Evolutionary conservation across 441 rosid species (phyloP).

Genomic region (Daphne laureola): DNA sequence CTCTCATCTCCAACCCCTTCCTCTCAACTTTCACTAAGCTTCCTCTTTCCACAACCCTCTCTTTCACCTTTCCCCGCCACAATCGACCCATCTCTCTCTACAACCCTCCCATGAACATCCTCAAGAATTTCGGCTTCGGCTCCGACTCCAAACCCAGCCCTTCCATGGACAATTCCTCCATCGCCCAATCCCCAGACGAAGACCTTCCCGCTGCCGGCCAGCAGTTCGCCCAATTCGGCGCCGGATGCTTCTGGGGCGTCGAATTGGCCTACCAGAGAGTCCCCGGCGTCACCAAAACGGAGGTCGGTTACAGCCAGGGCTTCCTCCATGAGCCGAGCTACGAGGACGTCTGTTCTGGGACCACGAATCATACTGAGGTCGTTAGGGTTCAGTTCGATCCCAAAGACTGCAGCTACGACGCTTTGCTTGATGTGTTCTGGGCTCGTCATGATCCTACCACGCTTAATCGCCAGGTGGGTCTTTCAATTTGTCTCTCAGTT

Average conservation of each 20-base stretch:
- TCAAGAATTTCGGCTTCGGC: slow-evolving; percentile 68
- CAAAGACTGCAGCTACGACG: slow-evolving; percentile 43
- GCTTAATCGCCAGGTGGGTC: slow-evolving; percentile 67
- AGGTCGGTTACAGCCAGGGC: slow-evolving; percentile 71
- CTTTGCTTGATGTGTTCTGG: slow-evolving; percentile 69
- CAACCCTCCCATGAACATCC: slow-evolving; percentile 59
- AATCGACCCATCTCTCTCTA: slow-evolving; percentile 16
- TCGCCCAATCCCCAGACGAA: slow-evolving; percentile 56
- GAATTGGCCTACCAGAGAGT: slow-evolving; percentile 74
- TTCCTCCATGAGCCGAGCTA: slow-evolving; percentile 44
- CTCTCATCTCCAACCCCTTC: slow-evolving; percentile 21
- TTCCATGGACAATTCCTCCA: slow-evolving; percentile 41
- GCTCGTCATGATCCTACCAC: slow-evolving; percentile 76
- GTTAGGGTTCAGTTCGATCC: slow-evolving; percentile 77
- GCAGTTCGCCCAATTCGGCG: slow-evolving; percentile 66
- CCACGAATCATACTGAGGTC: slow-evolving; percentile 51
- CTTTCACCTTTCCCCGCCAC: slow-evolving; percentile 6
- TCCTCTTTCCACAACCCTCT: slow-evolving; percentile 14
- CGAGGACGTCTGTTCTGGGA: slow-evolving; percentile 65
- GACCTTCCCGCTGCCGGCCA: slow-evolving; percentile 66
- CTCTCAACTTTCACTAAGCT: slow-evolving; percentile 15
- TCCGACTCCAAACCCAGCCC: slow-evolving; percentile 18
- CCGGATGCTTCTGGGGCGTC: slow-evolving; percentile 89
- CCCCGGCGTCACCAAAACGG: slow-evolving; percentile 63
- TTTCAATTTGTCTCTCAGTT: neutral